phyloP scores from a whole-genome alignment of 306 rosid species.

The Hippophae rhamnoides region DNA sequence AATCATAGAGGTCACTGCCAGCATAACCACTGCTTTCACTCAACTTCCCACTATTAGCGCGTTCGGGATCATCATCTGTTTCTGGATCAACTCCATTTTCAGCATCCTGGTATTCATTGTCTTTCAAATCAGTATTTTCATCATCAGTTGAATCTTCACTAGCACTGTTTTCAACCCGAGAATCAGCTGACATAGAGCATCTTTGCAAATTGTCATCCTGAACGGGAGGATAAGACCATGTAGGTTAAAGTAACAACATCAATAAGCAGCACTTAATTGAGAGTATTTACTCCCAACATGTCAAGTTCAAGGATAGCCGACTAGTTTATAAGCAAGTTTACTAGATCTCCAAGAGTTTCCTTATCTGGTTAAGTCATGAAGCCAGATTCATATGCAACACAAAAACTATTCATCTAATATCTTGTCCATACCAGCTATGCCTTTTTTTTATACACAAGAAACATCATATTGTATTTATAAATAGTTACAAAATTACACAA shows the following conservation, averaged over 20 bases:
- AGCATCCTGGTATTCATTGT: slow-evolving; percentile 84
- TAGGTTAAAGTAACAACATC: neutral
- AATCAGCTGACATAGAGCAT: slow-evolving; percentile 94
- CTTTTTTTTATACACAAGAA: too few relatives aligned
- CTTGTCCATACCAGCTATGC: too few relatives aligned
- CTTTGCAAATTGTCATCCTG: slow-evolving; percentile 92
- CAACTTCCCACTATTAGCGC: slow-evolving; percentile 84
- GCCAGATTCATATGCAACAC: too few relatives aligned
- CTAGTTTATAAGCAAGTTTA: too few relatives aligned
- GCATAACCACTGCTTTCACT: slow-evolving; percentile 98
- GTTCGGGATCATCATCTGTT: slow-evolving; percentile 83
- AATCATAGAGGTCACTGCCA: slow-evolving; percentile 94
- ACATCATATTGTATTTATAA: too few relatives aligned
- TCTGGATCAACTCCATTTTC: slow-evolving; percentile 93
- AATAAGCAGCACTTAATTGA: neutral
- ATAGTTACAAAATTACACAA: too few relatives aligned
- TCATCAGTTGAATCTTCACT: slow-evolving; percentile 86
- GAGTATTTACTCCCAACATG: neutral
- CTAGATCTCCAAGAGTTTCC: too few relatives aligned
- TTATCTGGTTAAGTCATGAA: too few relatives aligned
- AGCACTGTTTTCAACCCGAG: slow-evolving; percentile 82
- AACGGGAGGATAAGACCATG: slow-evolving; percentile 8
- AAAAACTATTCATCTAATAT: too few relatives aligned
- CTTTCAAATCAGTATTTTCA: slow-evolving; percentile 69
- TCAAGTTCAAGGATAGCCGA: neutral